Evolutionary conservation across 129 eudicot species (phyloP).

Genomic region (Sambucus nigra): DNA sequence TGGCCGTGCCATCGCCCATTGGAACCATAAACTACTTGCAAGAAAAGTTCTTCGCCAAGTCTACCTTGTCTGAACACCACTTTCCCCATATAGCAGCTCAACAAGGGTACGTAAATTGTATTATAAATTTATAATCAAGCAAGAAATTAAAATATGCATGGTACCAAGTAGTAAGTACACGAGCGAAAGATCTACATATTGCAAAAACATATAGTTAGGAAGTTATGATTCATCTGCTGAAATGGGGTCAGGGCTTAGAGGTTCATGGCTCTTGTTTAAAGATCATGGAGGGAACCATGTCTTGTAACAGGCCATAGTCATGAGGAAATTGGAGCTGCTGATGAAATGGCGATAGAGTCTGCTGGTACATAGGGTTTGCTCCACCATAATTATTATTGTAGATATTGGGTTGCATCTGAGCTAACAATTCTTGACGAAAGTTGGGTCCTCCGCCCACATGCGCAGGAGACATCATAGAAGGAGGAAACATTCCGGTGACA

Average conservation of each 20-base stretch:
- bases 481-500: conserved; percentile 47
- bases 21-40: no score
- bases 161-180: not conserved
- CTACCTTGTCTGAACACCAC: no score
- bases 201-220: not conserved
- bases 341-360: conserved; percentile 15
- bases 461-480: conserved; percentile 28
- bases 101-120: no score
- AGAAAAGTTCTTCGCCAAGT: no score
- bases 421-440: conserved; percentile 36
- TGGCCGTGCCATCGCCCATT: no score
- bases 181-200: not conserved
- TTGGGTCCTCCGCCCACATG: conserved; percentile 17
- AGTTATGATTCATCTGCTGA: not conserved
- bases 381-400: conserved; percentile 10
- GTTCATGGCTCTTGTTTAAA: conserved; percentile 55
- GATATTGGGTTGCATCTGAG: conserved; percentile 33
- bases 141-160: no score
- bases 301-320: conserved; percentile 74
- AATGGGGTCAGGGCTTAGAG: not conserved
- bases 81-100: no score
- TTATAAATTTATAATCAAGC: no score
- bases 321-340: conserved; percentile 27
- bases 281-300: conserved; percentile 58
- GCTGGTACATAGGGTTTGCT: conserved; percentile 22